Percentiles rank a stretch among this genome's conserved stretches.
Evolutionary conservation across 495 filamentous ascomycete species (phyloP).

Genomic region (Neurospora cerealis): DNA sequence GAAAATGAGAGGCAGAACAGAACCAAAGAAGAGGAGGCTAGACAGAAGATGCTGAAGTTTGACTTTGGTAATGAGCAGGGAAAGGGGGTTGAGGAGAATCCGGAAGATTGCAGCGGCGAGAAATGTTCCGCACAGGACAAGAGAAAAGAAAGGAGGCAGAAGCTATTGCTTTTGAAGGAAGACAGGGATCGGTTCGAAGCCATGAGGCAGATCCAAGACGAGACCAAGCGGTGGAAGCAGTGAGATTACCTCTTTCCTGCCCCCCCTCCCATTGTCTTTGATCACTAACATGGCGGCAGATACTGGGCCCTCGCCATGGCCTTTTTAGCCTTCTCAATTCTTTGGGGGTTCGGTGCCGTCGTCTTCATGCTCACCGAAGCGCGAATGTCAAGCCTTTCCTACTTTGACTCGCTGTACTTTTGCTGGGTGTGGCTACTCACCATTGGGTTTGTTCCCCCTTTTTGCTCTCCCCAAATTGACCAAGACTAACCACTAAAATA

Average conservation of each 20-base stretch:
- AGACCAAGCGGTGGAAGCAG: conserved; percentile 50
- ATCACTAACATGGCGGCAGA: not conserved
- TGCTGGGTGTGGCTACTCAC: conserved; percentile 65
- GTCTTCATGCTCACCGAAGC: conserved; percentile 45
- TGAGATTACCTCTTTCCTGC: not conserved
- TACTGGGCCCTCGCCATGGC: conserved; percentile 54
- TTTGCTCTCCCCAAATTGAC: not conserved
- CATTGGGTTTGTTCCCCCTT: conserved; percentile 40
- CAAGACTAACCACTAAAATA: not conserved
- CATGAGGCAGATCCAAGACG: conserved; percentile 62
- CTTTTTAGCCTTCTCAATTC: conserved; percentile 43
- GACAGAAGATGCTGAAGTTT: not conserved
- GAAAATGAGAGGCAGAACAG: not conserved
- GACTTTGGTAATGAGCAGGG: conserved; percentile 12
- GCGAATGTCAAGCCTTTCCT: conserved; percentile 45
- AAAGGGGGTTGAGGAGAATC: conserved; percentile 7
- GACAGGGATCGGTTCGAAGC: conserved; percentile 63
- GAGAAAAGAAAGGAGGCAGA: conserved; percentile 42
- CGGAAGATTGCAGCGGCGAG: conserved; percentile 9
- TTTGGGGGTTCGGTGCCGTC: conserved; percentile 67
- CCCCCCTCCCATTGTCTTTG: not conserved
- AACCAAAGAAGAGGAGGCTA: not conserved
- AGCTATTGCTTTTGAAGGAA: conserved; percentile 40
- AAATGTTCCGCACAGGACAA: conserved; percentile 33
- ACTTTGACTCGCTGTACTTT: conserved; percentile 67